Percentiles rank a stretch among this genome's conserved stretches.
Evolutionary conservation across 345 rosid species (phyloP).

Genomic region (Hypericum perforatum): DNA sequence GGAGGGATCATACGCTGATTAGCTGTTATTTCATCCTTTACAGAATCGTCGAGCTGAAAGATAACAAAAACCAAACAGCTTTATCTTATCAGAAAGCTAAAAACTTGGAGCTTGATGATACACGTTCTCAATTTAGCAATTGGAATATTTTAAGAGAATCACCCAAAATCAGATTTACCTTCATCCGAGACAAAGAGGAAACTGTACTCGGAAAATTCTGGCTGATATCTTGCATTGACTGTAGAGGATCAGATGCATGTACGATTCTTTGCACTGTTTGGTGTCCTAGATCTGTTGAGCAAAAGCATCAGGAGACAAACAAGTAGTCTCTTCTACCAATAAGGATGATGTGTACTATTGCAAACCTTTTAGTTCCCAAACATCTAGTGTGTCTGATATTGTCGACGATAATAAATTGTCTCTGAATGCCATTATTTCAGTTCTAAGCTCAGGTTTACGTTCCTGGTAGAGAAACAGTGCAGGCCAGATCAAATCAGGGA

Average conservation of each 20-base stretch:
- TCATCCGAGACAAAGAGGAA: constrained; percentile 93
- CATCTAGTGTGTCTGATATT: constrained; percentile 86
- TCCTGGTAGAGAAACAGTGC: constrained; percentile 33
- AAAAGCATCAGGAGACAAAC: constrained; percentile 16
- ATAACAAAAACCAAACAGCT: constrained; percentile 10
- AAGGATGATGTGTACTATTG: constrained; percentile 2
- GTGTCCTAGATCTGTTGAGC: constrained; percentile 82
- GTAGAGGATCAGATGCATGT: constrained; percentile 89
- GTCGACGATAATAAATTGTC: constrained; percentile 86
- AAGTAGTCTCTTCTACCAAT: constrained; percentile 2
- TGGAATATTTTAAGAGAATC: no score
- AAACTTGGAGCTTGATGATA: not conserved
- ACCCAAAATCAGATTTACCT: constrained; percentile 47
- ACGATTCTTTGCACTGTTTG: constrained; percentile 97
- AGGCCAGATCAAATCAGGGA: no score
- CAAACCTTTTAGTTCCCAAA: constrained; percentile 96
- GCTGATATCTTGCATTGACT: constrained; percentile 91
- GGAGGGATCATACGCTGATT: constrained; percentile 95
- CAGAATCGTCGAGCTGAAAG: constrained; percentile 70
- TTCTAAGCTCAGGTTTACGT: constrained; percentile 76
- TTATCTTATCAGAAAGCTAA: constrained; percentile 4
- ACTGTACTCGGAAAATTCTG: constrained; percentile 96
- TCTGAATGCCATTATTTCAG: constrained; percentile 89
- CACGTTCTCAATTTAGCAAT: no score
- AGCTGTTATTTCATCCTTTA: constrained; percentile 87